phyloP scores from a whole-genome alignment of 2,329 filamentous ascomycete genomes.

The Ramularia endophylla region DNA sequence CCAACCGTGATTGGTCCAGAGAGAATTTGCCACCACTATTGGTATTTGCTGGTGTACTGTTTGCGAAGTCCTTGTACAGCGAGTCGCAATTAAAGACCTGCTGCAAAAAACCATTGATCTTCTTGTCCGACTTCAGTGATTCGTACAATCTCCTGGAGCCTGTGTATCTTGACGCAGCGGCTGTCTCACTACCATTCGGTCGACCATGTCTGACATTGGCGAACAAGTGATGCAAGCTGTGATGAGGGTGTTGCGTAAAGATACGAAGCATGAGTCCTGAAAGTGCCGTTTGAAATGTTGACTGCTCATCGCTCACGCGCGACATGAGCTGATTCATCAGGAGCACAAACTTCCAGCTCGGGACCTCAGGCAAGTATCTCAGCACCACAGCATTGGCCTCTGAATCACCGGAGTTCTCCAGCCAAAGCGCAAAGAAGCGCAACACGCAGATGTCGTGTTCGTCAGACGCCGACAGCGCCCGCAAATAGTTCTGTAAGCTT shows the following conservation, averaged over 20 bases:
- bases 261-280: slow-evolving; percentile 71
- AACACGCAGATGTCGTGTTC: slow-evolving; percentile 84
- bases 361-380: slow-evolving; percentile 64
- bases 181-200: slow-evolving; percentile 65
- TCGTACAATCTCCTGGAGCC: slow-evolving; percentile 66
- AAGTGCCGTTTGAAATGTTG: slow-evolving; percentile 70
- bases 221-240: slow-evolving; percentile 96
- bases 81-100: slow-evolving; percentile 69
- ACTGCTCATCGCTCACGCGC: slow-evolving; percentile 66
- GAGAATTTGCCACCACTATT: slow-evolving; percentile 39
- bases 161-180: slow-evolving; percentile 64
- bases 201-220: slow-evolving; percentile 47
- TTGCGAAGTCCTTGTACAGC: slow-evolving; percentile 56
- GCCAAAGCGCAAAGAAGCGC: slow-evolving; percentile 89
- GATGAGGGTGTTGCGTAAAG: slow-evolving; percentile 88
- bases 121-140: slow-evolving; percentile 50
- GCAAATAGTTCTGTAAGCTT: slow-evolving; percentile 87
- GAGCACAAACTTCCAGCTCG: slow-evolving; percentile 84
- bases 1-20: slow-evolving; percentile 59
- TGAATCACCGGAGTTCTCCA: slow-evolving; percentile 70
- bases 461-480: slow-evolving; percentile 78
- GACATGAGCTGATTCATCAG: slow-evolving; percentile 97
- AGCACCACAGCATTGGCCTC: slow-evolving; percentile 72
- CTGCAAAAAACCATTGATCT: slow-evolving; percentile 56
- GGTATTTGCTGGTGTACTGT: slow-evolving; percentile 46